Conservation (phyloP, 345 rosid genomes). For the Hibiscus mutabilis region DNA sequence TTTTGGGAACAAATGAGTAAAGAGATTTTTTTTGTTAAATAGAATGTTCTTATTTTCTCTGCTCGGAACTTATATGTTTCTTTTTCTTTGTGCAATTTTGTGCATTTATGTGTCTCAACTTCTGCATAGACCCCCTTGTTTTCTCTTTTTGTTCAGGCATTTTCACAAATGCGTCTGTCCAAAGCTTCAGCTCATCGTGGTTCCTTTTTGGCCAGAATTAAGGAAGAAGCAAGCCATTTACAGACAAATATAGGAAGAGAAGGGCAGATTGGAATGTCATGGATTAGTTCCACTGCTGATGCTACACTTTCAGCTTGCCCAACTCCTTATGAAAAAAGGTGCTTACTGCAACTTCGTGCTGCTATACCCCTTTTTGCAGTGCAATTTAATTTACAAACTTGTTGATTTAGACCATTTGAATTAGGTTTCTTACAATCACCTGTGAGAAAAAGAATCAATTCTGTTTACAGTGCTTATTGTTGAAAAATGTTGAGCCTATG, state of each 20-base stretch:
- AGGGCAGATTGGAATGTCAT: constrained; percentile 51
- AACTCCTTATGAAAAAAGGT: too few species aligned
- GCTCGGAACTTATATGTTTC: background rate
- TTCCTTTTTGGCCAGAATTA: constrained; percentile 81
- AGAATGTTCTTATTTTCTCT: background rate
- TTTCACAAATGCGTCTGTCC: constrained; percentile 92
- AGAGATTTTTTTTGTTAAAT: background rate
- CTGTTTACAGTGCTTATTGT: background rate
- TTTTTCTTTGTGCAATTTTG: background rate
- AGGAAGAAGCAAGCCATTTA: constrained; percentile 56
- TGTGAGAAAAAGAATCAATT: too few species aligned
- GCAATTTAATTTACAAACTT: background rate
- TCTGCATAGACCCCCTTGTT: background rate
- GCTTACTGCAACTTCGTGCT: too few species aligned
- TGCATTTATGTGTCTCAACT: background rate
- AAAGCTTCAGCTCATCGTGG: constrained; percentile 97
- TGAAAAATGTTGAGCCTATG: background rate
- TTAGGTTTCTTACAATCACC: too few species aligned
- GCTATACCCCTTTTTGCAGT: background rate
- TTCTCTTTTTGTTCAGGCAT: constrained; percentile 49
- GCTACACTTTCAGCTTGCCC: too few species aligned
- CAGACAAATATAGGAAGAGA: constrained; percentile 59
- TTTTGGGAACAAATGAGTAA: background rate
- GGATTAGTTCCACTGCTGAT: constrained; percentile 91
- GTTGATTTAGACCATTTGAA: too few species aligned